Evolutionary conservation across 768 basidiomycete species (phyloP).

Genomic region (Gyrodon lividus): DNA sequence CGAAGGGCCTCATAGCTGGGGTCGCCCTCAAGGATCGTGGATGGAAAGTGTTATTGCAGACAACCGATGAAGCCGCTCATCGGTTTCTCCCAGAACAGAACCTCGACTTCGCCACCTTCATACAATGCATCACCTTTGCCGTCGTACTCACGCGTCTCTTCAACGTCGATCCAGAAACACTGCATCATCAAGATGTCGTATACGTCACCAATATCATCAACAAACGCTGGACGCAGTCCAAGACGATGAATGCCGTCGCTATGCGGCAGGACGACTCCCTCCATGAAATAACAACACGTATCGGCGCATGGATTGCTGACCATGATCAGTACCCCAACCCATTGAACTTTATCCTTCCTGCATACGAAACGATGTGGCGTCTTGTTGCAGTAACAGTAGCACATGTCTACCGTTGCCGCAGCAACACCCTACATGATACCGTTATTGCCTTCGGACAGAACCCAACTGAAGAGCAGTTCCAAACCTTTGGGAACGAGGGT

Average conservation of each 20-base stretch:
- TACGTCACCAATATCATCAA: constrained; percentile 42
- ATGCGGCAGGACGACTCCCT: constrained; percentile 30
- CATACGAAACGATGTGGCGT: constrained; percentile 66
- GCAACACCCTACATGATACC: constrained; percentile 16
- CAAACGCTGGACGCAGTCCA: constrained; percentile 25
- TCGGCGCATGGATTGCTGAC: constrained; percentile 37
- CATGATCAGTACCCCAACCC: constrained; percentile 33
- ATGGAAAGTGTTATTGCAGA: constrained; percentile 15
- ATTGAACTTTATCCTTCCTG: constrained; percentile 54
- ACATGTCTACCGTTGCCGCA: constrained; percentile 22
- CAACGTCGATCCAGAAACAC: constrained; percentile 25
- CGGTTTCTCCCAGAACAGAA: constrained; percentile 11
- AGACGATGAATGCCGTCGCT: constrained; percentile 6
- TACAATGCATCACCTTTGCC: constrained; percentile 45
- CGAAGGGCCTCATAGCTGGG: constrained; percentile 20
- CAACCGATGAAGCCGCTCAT: constrained; percentile 12
- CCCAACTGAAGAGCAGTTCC: constrained; percentile 22
- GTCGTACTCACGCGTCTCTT: constrained; percentile 44
- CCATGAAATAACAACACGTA: constrained; percentile 29
- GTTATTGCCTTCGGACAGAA: constrained; percentile 27
- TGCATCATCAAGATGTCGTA: constrained; percentile 37
- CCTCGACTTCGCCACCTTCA: constrained; percentile 36
- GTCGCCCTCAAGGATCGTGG: constrained; percentile 2
- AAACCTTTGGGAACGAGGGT: constrained; percentile 12
- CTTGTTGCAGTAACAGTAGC: constrained; percentile 52